A percentile compares a stretch with the other conserved stretches of the same genome.
Conservation (phyloP, 345 rosid genomes). For the Euphorbia tirucalli region DNA sequence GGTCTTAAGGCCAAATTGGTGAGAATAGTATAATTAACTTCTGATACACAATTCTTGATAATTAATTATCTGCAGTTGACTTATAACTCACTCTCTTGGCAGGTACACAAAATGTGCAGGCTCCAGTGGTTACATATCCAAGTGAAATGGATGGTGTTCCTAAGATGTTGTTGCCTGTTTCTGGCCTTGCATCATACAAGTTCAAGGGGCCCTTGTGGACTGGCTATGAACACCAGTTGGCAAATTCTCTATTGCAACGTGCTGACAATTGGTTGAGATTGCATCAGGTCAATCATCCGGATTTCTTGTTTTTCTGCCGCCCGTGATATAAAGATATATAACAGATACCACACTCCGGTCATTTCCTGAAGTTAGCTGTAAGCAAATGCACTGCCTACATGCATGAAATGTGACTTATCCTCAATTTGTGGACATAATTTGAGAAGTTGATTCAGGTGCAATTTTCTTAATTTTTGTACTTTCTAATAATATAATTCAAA, state of each 20-base stretch:
- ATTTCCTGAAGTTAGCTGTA: neutral
- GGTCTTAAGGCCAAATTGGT: neutral
- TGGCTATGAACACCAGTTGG: conserved; percentile 10
- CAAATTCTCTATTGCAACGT: conserved; percentile 20
- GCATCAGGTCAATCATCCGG: conserved; percentile 29
- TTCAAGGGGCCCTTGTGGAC: conserved; percentile 32
- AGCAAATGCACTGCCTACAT: neutral
- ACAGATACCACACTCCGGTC: neutral
- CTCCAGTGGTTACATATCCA: conserved; percentile 17
- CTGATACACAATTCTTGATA: neutral
- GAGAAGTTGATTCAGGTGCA: conserved; percentile 14
- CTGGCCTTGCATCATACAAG: conserved; percentile 31
- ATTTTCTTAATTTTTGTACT: neutral
- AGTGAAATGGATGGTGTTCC: conserved; percentile 23
- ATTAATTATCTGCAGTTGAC: neutral
- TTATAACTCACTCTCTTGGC: neutral
- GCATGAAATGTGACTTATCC: neutral
- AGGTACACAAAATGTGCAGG: conserved; percentile 16
- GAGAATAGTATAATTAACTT: neutral
- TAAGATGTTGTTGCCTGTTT: conserved; percentile 26
- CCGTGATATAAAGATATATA: conserved; percentile 5
- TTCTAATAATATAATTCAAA: conserved; percentile 8
- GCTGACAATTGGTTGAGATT: conserved; percentile 26
- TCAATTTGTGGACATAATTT: neutral
- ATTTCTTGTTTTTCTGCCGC: conserved; percentile 26